Evolutionary conservation across 768 basidiomycete genomes (phyloP), one percentile per base, ranked within the genome.

Genomic region (Hebeloma cylindrosporum): DNA sequence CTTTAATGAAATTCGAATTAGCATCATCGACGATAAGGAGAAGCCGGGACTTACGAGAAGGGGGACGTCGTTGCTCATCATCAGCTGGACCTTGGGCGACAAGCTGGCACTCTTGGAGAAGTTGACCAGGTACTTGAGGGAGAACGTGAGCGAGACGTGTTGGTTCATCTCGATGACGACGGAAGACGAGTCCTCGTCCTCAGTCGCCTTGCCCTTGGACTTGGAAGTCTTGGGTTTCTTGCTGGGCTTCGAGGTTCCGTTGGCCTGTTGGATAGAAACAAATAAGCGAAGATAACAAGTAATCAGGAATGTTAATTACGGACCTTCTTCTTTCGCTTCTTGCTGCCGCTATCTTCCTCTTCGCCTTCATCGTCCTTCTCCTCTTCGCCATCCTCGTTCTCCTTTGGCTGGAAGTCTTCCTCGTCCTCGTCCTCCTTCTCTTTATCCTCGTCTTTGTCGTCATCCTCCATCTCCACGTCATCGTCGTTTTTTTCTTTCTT

Each of bases 51-150:
- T 44, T 32, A 69, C 60, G 42, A 66, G 48, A 18, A 62, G 47
- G 11, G 58, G 54, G 7, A 63, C 56, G 37, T 63, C 62, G 28
- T 57, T 62, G 26, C 57, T 60, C 53, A 60, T 57, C 61, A 65
- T 56, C 16, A 61, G 39, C 52, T 62, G 61, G 18, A 61, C 59
- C 27, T 46, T 58, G 27, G 43, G 27, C 16, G 44, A 44, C 38
- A 99, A 70, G 22, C 83, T 74, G 1, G 87, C 71, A 51, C 88
- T 90, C 77, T 96, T 98, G 40, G 92, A 82, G 60, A 99, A 98
- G 71, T 96, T 97, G 65, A 89, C 85, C 21, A 98, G 83, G 68
- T 98, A 99, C 67, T 97, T 98, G 57, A 98, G 73, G 23, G 90
- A 93, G 74, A 98, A 98, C 1, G 93, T 97, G 37, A 98, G 74